A percentile compares a stretch with the other conserved stretches of the same genome.
Evolutionary conservation across 495 filamentous ascomycete genomes (phyloP).

Genomic region (Cryomyces antarcticus): DNA sequence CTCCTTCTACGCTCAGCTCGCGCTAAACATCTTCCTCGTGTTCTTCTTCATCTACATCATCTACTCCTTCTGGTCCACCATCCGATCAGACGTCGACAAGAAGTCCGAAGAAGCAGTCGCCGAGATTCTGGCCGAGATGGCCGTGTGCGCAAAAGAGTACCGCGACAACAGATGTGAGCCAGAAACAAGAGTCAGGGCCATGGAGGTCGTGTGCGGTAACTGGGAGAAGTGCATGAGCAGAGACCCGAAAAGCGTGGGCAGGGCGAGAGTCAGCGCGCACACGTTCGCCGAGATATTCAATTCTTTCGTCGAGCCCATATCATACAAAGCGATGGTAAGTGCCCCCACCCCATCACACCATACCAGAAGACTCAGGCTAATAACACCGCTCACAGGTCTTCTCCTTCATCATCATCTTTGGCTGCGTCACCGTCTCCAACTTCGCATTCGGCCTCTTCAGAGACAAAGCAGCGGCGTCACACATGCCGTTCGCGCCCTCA

Average conservation of each 20-base stretch:
- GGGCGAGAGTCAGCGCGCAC: conserved; percentile 46
- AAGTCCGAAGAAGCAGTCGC: conserved; percentile 41
- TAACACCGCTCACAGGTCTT: conserved; percentile 21
- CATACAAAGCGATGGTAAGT: conserved; percentile 51
- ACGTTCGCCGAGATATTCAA: conserved; percentile 71
- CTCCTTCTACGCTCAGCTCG: conserved; percentile 64
- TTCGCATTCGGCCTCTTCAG: conserved; percentile 30
- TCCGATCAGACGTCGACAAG: conserved; percentile 56
- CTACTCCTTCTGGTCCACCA: conserved; percentile 44
- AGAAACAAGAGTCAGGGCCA: conserved; percentile 41
- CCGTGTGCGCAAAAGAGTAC: conserved; percentile 46
- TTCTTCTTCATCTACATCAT: conserved; percentile 46
- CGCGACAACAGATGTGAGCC: conserved; percentile 50
- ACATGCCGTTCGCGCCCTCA: conserved; percentile 1
- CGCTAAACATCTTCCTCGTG: conserved; percentile 57
- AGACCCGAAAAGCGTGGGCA: conserved; percentile 42
- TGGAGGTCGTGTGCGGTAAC: conserved; percentile 48
- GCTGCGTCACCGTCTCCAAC: conserved; percentile 34
- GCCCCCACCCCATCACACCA: background rate
- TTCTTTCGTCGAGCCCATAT: conserved; percentile 48
- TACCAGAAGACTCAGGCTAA: background rate
- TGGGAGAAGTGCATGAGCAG: conserved; percentile 79
- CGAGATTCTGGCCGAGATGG: conserved; percentile 51
- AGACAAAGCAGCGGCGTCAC: conserved; percentile 8
- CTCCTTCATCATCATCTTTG: conserved; percentile 32